phyloP scores from a whole-genome alignment of 192 early-diverging fungal genomes.

The Coemansia sp. region DNA sequence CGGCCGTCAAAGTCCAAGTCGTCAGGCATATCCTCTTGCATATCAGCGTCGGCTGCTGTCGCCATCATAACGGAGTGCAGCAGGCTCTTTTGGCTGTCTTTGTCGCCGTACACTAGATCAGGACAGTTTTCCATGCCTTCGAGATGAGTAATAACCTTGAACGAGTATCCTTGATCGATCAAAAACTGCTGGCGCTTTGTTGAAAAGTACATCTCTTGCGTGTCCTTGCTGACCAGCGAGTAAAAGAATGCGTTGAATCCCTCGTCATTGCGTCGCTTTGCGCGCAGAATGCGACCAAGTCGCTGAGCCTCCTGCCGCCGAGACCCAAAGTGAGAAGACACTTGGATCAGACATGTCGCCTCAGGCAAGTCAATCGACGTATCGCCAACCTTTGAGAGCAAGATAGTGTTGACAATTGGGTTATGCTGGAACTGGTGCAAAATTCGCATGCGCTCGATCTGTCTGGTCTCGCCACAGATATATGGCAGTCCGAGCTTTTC shows the following conservation, averaged over 20 bases:
- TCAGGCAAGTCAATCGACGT: slow-evolving; percentile 99
- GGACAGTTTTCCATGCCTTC: slow-evolving; percentile 87
- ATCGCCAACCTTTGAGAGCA: slow-evolving; percentile 92
- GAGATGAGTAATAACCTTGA: slow-evolving; percentile 96
- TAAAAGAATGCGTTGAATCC: slow-evolving; percentile 99
- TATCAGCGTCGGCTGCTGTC: slow-evolving; percentile 61
- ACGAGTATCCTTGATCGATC: slow-evolving; percentile 99
- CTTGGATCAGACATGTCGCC: slow-evolving; percentile 97
- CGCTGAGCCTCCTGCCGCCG: slow-evolving; percentile 99
- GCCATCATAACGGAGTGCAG: slow-evolving; percentile 82
- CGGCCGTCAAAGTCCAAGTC: slow-evolving; percentile 57
- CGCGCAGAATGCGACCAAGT: slow-evolving; percentile 90
- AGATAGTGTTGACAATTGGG: slow-evolving; percentile 87
- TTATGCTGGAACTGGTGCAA: slow-evolving; percentile 95
- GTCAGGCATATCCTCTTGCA: slow-evolving; percentile 68
- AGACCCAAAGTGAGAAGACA: slow-evolving; percentile 97
- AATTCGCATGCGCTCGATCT: slow-evolving; percentile 89
- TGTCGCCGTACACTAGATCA: slow-evolving; percentile 74
- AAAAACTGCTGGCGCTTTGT: slow-evolving; percentile 99
- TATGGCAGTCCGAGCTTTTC: slow-evolving; percentile 77
- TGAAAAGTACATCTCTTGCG: slow-evolving; percentile 98
- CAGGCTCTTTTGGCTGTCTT: slow-evolving; percentile 78
- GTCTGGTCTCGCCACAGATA: slow-evolving; percentile 90
- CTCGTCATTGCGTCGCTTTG: slow-evolving; percentile 90
- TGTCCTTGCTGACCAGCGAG: slow-evolving; percentile 97